These are phyloP conservation scores for Lasiosphaeria miniovina DNA, from an alignment of 495 filamentous ascomycete species.

Conservation along the genomic window DNA sequence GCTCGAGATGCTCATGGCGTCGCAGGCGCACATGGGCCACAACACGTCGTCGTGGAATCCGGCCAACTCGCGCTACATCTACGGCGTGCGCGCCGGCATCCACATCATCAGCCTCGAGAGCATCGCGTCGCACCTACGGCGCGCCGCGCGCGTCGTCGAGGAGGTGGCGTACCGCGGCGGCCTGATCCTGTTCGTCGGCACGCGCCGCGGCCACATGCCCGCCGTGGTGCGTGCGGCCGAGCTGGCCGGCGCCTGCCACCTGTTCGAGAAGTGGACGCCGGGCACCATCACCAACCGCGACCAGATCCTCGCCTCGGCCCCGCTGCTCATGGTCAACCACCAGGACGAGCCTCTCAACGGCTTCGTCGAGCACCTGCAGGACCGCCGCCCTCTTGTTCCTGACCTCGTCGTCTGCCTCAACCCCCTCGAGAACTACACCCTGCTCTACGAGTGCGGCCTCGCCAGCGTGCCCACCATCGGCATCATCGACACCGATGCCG, in stretches of 20 bases:
- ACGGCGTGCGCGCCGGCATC: constrained; percentile 81
- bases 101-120: constrained; percentile 91
- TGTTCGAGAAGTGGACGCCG: constrained; percentile 93
- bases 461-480: constrained; percentile 92
- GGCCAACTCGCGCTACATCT: constrained; percentile 90
- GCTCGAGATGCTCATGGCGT: constrained; percentile 87
- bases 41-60: constrained; percentile 93
- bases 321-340: constrained; percentile 67
- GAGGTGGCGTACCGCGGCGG: constrained; percentile 82
- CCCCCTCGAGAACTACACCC: constrained; percentile 82
- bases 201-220: constrained; percentile 70
- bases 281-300: constrained; percentile 91
- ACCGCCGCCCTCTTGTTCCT: constrained; percentile 66
- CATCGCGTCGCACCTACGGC: constrained; percentile 81
- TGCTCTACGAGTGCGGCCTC: constrained; percentile 86
- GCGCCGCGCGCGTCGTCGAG: constrained; percentile 83
- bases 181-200: constrained; percentile 87
- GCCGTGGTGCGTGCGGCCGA: constrained; percentile 77
- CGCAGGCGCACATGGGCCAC: constrained; percentile 89
- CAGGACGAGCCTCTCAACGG: constrained; percentile 62
- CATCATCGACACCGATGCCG: constrained; percentile 87
- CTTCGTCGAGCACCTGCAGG: constrained; percentile 61
- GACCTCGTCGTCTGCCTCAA: constrained; percentile 93
- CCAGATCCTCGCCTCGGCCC: constrained; percentile 69
- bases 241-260: constrained; percentile 74